phyloP scores from a whole-genome alignment of 1,284 basidiomycete genomes.

The Gomphus bonarii region DNA sequence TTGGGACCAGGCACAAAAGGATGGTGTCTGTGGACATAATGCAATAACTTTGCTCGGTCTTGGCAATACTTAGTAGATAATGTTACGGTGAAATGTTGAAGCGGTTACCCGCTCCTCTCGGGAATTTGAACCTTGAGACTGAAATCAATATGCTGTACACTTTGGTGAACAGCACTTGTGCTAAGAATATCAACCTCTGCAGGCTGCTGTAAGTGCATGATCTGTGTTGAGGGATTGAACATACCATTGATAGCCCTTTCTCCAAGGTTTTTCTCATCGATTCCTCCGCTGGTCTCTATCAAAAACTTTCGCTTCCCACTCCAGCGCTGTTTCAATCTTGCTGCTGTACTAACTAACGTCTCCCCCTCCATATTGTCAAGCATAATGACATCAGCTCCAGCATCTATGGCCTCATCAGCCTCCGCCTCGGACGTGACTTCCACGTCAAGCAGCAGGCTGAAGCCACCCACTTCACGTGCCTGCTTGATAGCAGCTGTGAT shows the following conservation, averaged over 20 bases:
- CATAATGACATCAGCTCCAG: constrained; percentile 97
- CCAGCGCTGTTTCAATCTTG: constrained; percentile 68
- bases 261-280: constrained; percentile 75
- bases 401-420: constrained; percentile 91
- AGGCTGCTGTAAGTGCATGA: not conserved
- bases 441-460: constrained; percentile 88
- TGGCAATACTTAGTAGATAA: constrained; percentile 10
- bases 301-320: constrained; percentile 71
- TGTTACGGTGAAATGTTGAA: not conserved
- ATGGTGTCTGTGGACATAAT: constrained; percentile 59
- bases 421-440: constrained; percentile 86
- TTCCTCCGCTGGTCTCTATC: constrained; percentile 88
- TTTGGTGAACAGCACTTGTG: constrained; percentile 88
- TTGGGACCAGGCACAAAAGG: constrained; percentile 53
- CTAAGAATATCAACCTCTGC: constrained; percentile 92
- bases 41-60: constrained; percentile 55
- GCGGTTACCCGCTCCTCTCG: constrained; percentile 7
- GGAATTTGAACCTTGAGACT: constrained; percentile 84
- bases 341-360: constrained; percentile 59
- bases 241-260: constrained; percentile 67
- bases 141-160: constrained; percentile 87
- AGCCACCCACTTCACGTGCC: constrained; percentile 86
- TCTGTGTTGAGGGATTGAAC: constrained; percentile 17
- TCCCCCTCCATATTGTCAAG: constrained; percentile 89
- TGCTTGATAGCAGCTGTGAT: constrained; percentile 82